These are phyloP conservation scores for Camellia granthamiana DNA, from an alignment of 148 eudicot genomes.

Conservation along the genomic window DNA sequence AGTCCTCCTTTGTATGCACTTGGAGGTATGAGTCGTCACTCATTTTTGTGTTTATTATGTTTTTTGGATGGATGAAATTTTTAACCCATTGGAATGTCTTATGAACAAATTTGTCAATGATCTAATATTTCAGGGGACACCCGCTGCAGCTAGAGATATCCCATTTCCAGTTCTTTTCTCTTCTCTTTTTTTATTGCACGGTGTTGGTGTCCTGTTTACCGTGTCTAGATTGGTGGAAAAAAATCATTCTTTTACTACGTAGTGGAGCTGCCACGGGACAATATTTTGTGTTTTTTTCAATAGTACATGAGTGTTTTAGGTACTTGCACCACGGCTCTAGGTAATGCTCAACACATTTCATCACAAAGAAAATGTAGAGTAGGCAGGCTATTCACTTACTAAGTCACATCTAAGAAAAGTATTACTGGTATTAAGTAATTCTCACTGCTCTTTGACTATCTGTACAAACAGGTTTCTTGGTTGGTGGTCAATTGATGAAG, in stretches of 20 bases:
- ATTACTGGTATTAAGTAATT: background rate
- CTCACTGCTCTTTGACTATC: conserved; percentile 7
- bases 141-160: conserved; percentile 58
- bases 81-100: background rate
- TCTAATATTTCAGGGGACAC: conserved; percentile 71
- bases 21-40: conserved; percentile 75
- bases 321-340: conserved; percentile 92
- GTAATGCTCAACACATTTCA: conserved; percentile 27
- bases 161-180: conserved; percentile 72
- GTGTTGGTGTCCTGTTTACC: conserved; percentile 67
- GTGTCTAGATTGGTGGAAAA: conserved; percentile 66
- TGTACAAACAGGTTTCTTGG: conserved; percentile 66
- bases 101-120: conserved; percentile 11
- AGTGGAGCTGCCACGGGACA: conserved; percentile 50
- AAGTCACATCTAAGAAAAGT: background rate
- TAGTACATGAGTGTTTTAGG: conserved; percentile 65
- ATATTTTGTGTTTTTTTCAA: conserved; percentile 63
- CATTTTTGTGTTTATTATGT: background rate
- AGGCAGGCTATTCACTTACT: background rate
- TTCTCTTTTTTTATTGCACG: conserved; percentile 82
- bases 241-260: conserved; percentile 52
- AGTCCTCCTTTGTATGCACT: conserved; percentile 81
- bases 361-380: background rate
- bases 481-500: conserved; percentile 99
- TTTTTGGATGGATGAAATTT: conserved; percentile 8